These are phyloP conservation scores for Solanum arcanum DNA, from an alignment of 257 asterid species.

Conservation along the genomic window DNA sequence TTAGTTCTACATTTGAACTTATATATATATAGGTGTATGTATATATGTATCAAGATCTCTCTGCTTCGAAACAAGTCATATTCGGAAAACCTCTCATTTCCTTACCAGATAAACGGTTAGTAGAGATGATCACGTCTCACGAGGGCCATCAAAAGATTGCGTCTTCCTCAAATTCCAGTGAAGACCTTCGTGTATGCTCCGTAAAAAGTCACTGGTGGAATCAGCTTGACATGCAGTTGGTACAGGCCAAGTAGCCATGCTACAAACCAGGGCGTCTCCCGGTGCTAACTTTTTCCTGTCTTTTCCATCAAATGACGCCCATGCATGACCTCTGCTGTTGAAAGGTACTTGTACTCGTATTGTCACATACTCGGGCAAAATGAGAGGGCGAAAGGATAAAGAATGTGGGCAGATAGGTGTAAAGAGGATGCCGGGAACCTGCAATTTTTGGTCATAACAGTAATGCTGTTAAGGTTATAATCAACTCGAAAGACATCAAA, in stretches of 20 bases:
- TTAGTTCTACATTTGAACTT: background rate
- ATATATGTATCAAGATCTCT: background rate
- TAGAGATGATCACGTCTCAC: constrained; percentile 16
- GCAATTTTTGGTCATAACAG: background rate
- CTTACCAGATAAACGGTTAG: background rate
- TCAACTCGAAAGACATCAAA: background rate
- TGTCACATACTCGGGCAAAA: constrained; percentile 81
- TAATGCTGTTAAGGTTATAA: background rate
- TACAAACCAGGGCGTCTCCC: constrained; percentile 87
- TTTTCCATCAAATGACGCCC: constrained; percentile 98
- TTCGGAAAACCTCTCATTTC: background rate
- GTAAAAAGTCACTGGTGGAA: constrained; percentile 70
- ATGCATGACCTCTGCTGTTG: constrained; percentile 87
- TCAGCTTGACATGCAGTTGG: constrained; percentile 87
- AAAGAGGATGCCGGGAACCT: constrained; percentile 92
- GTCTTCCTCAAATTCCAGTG: constrained; percentile 95
- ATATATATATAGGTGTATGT: background rate
- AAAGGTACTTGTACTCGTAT: constrained; percentile 75
- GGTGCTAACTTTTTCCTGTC: constrained; percentile 72
- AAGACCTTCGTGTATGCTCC: constrained; percentile 88
- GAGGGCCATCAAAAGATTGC: constrained; percentile 82
- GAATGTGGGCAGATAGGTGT: constrained; percentile 99
- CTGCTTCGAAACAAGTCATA: background rate
- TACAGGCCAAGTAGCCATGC: constrained; percentile 99
- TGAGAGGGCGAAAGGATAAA: constrained; percentile 83